phyloP scores from a whole-genome alignment of 2,329 filamentous ascomycete species.

The Clonostachys rosea region DNA sequence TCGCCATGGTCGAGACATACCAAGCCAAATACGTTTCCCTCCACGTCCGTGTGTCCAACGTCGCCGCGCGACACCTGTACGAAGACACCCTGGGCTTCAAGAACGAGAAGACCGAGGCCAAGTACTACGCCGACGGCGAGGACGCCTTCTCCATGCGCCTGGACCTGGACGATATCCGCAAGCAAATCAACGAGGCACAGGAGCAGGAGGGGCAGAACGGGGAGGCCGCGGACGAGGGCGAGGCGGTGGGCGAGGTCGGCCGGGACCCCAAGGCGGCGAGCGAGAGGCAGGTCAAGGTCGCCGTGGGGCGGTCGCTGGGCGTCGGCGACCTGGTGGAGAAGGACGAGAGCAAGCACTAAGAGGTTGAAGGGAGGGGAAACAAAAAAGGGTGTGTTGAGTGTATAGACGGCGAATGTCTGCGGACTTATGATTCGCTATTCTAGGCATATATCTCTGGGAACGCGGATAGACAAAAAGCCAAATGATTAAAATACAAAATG shows the following conservation, averaged over 20 bases:
- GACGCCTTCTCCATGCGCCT: constrained; percentile 94
- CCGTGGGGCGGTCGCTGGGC: constrained; percentile 74
- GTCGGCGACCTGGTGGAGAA: constrained; percentile 75
- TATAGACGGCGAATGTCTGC: not conserved
- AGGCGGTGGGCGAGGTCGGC: constrained; percentile 65
- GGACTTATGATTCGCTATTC: no score
- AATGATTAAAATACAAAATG: no score
- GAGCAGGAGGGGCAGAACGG: constrained; percentile 18
- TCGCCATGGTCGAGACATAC: constrained; percentile 96
- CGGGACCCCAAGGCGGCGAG: constrained; percentile 31
- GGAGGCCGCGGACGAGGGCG: constrained; percentile 57
- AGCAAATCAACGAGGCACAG: constrained; percentile 34
- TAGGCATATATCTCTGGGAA: no score
- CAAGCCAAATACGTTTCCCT: constrained; percentile 88
- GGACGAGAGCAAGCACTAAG: constrained; percentile 44
- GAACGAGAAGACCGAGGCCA: constrained; percentile 78
- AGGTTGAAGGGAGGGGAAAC: not conserved
- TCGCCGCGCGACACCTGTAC: constrained; percentile 87
- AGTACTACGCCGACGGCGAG: constrained; percentile 97
- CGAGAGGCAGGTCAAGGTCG: constrained; percentile 74
- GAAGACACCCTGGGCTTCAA: constrained; percentile 86
- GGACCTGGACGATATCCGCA: constrained; percentile 62
- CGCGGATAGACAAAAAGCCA: no score
- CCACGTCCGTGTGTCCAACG: constrained; percentile 92
- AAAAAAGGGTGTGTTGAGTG: not conserved